Evolutionary conservation across 306 rosid genomes (phyloP), one percentile per base, ranked within the genome.

Genomic region (Pterocarpus santalinus): DNA sequence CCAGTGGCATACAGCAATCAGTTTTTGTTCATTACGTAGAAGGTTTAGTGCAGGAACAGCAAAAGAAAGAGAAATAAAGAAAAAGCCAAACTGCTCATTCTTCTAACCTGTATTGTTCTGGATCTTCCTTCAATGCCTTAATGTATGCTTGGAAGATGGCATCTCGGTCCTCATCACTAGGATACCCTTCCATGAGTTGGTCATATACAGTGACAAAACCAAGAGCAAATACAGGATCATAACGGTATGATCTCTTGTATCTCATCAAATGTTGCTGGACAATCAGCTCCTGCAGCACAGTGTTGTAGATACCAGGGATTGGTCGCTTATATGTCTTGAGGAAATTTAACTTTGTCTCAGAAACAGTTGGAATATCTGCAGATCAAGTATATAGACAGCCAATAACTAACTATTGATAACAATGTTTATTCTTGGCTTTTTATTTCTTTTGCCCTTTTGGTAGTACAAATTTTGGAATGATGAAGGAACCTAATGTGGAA

Each of bases 151-250:
- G 87, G 92, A 96, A 94, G 89, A 92, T 96, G 77, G 90, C 96
- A 11, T 90, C 90, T 51, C 90, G 91, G 76, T 94, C 99, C 83
- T 93, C 95, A 76, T 93, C 94, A 68, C 94, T 90, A 53, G 97
- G 95, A 88, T 96, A 94, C 55, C 99, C 98, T n/a, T 96, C 99
- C 97, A 96, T 96, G 77, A 96, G 97, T 77, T 94, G 96, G 82
- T 96, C 97, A 69, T 87, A 93, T 14, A 96, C 95, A 39, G 98
- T 96, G 75, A 93, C 97, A 36, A 94, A 96, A 73, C 98, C 97
- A 78, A 96, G 98, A 16, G 97, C 97, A 64, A 96, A 94, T 76
- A 94, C 88, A 47, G 98, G 97, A 16, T 96, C 99, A 77, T 94
- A 96, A 15, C 92, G 73, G 76, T 89, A 92, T 15, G 97, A 86